Base-by-base conservation (phyloP, 2,329 filamentous ascomycete species). In the Aureobasidium subglaciale region DNA sequence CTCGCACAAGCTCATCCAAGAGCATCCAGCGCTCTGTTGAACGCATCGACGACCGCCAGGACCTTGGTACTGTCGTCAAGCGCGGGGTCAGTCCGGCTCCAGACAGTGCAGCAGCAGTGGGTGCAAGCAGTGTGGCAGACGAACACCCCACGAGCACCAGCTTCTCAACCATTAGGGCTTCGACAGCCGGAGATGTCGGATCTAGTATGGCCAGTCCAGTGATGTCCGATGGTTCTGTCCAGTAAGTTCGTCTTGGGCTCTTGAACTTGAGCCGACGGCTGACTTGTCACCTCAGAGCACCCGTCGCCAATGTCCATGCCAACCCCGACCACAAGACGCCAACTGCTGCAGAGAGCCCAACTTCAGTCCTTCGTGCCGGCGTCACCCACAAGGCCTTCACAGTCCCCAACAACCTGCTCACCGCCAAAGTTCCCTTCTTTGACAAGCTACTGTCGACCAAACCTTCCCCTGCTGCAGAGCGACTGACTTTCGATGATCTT, bases 401-500 rank as follows among this genome's bases (percentile, higher is more conserved):
- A 22, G 56, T 67, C 25, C 59, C 64, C 56, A 63, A 59, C 37
- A 56, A 60, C 27, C 49, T 61, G 11, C 63, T 69, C 24, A 61
- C 55, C 16, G 56, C 37, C 18, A 63, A 61, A 32, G 63, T 62
- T 4, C 61, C 65, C 5, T 67, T 63, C 61, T 68, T 68, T 60
- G 57, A 60, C 45, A 56, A 60, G 27, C 49, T 65, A 11, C 56
- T 63, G 22, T 54, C 57, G 6, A 57, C 59, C 27, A 60, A 58
- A 9, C 48, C 58, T 15, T 43, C 61, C n/a, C 54, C 61, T 13
- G 34, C 32, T 18, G 13, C 45, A 5, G 59, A 60, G 15, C 58
- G 63, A 32, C 55, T 63, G 38, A 61, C 62, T 6, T 68, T 65
- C 56, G 60, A 60, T 2, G 63, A 67, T 29, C 34, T 65, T 10